Base-by-base conservation (phyloP, 805 yeast genomes). In the Starmerella lactis-condensi region DNA sequence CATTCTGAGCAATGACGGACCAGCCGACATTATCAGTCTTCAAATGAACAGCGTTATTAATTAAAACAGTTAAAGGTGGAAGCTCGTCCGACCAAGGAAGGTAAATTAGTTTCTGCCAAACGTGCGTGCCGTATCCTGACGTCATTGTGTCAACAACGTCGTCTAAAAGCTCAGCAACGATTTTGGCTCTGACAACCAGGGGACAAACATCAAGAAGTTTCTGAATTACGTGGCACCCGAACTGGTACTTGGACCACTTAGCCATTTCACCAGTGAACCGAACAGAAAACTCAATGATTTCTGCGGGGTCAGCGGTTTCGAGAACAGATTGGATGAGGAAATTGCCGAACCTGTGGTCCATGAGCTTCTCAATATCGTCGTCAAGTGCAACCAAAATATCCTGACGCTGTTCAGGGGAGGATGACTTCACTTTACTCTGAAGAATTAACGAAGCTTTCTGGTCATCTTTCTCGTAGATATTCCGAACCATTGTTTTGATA, bases 161-260 rank as follows among this genome's bases (percentile, higher is more conserved):
- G 17, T 39, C 41, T 10, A 54, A 46, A 37, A 58, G 43, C 30
- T 58, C 63, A n/a, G 52, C 48, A n/a, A 57, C 48, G 28, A 58
- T 45, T 11, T 34, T 36, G 5, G 42, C 39, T 32, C 48, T 53
- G 10, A 42, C 40, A 4, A 36, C 40, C 18, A 45, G 45, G 4
- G 42, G 41, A 9, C 50, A 49, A 21, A 52, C 50, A 27, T 56
- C 62, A 14, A 59, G 44, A 3, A 60, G 52, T 33, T 53, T 53
- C 30, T 59, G 63, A 7, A 59, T 46, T 3, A 58, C 63, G 37
- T 59, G 62, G 35, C 62, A 58, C 10, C 61, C 60, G 34, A 55
- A 58, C 6, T 52, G 51, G 32, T 58, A 52, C 40, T 44, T 47
- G 4, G 62, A 42, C 12, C 57, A 37, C 17, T 38, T 22, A 6